Conservation (phyloP, 2,329 filamentous ascomycete species). For the Fusarium cyanostomum region DNA sequence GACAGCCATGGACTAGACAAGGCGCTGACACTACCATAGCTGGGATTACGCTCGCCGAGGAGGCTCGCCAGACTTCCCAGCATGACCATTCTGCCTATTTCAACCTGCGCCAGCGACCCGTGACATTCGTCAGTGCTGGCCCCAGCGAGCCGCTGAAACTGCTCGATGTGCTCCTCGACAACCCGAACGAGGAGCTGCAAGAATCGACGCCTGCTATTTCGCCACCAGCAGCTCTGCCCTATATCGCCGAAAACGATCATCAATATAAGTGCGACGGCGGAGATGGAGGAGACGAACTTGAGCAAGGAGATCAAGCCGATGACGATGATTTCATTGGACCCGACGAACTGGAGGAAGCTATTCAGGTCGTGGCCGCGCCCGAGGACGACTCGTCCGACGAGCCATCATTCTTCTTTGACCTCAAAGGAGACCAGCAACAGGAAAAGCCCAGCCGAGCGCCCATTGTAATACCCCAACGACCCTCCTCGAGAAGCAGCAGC, state of each 20-base stretch:
- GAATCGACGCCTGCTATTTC: not conserved
- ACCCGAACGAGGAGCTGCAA: not conserved
- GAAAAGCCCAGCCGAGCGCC: not conserved
- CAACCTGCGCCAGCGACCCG: constrained; percentile 59
- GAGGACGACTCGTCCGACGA: constrained; percentile 3
- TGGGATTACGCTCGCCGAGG: constrained; percentile 53
- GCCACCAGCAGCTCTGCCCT: no score
- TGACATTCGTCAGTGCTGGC: constrained; percentile 64
- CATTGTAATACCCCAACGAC: constrained; percentile 28
- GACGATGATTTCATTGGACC: constrained; percentile 28
- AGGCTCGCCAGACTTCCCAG: constrained; percentile 60
- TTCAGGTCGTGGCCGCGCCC: constrained; percentile 15
- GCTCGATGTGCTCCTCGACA: constrained; percentile 44
- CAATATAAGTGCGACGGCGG: not conserved
- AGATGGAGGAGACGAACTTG: not conserved
- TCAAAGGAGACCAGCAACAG: constrained; percentile 42
- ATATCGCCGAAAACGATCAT: not conserved
- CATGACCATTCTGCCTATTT: constrained; percentile 55
- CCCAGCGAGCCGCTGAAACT: constrained; percentile 60
- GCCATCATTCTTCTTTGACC: constrained; percentile 51
- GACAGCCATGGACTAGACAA: not conserved
- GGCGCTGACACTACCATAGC: constrained; percentile 27
- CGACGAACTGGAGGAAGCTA: constrained; percentile 33
- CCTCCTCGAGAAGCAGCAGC: constrained; percentile 37
- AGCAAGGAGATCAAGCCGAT: not conserved